A percentile compares a stretch with the other conserved stretches of the same genome.
Evolutionary conservation across 352 stramenopile species (phyloP).

Genomic region (Globisporangium cylindrosporum): DNA sequence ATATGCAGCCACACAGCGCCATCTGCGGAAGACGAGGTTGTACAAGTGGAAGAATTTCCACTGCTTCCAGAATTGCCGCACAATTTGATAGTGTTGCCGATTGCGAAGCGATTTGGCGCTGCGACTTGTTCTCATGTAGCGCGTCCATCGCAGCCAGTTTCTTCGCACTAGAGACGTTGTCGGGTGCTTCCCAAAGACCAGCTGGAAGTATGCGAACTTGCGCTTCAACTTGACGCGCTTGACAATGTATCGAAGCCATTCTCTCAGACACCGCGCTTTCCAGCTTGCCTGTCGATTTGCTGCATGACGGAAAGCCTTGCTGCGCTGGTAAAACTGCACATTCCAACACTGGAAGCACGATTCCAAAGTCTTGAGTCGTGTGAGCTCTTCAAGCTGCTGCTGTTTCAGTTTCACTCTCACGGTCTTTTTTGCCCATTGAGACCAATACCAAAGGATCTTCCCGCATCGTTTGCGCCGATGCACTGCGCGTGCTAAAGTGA

Average conservation of each 20-base stretch:
- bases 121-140: conserved; percentile 1
- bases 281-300: background rate
- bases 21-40: conserved; percentile 22
- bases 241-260: conserved; percentile 18
- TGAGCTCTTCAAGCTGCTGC: background rate
- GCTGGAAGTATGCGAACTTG: conserved; percentile 38
- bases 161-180: conserved; percentile 23
- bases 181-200: conserved; percentile 34
- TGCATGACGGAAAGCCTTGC: background rate
- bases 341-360: conserved; percentile 8
- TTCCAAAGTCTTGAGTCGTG: background rate
- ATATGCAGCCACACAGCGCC: conserved; percentile 14
- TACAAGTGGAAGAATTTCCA: conserved; percentile 30
- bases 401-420: background rate
- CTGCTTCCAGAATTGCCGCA: conserved; percentile 18
- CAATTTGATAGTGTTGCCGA: conserved; percentile 9
- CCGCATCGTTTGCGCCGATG: conserved; percentile 21
- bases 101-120: background rate
- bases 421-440: background rate
- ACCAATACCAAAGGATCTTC: conserved; percentile 24
- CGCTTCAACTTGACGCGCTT: conserved; percentile 19
- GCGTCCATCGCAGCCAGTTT: conserved; percentile 33
- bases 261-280: conserved; percentile 6
- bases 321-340: conserved; percentile 1
- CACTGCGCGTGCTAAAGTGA: conserved; percentile 20